Evolutionary conservation across 176 grass and related monocot species (phyloP), one percentile per base, ranked within the genome.

Genomic region (Thalia dealbata): DNA sequence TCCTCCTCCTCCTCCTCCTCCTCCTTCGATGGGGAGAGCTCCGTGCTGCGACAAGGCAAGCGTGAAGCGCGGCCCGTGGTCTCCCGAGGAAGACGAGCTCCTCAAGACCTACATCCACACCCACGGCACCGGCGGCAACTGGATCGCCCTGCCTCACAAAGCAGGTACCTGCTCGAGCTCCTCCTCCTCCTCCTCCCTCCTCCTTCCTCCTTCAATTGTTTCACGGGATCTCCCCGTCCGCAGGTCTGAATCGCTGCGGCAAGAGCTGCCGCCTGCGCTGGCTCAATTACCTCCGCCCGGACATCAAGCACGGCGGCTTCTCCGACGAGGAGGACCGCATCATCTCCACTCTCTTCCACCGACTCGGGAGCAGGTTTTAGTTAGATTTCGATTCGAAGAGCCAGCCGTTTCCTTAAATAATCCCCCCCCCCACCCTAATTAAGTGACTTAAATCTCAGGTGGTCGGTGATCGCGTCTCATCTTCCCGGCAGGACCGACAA

Each of bases 291-390:
- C 86, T 89, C 25, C 69, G 90, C 25, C 90, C 90, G 18, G 69
- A 92, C 87, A 95, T 95, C 82, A 77, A 68, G 87, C 91, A 95
- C 76, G 91, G 91, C 1, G 82, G 87, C 38, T 95, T 91, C 77
- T 91, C 91, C 7, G 82, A 95, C 27, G 67, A 95, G 69, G 91
- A 95, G 59, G 87, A 95, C 77, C 77, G 51, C 38, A 56, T 85
- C 81, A 95, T 95, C 71, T 79, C 78, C 62, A 76, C 82, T 3
- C 85, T 95, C 74, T 91, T 88, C 63, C 74, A 10, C 69, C 72
- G 82, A 27, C 90, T 95, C 69, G 91, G 91, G 50, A 95, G 91
- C 91, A 81, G 82, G 88, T 82, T 21, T 38, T 55, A 6, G 18
- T 21, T 21, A 55, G 16, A 38, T 38, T 38, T 38, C 4, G 32